Conservation (phyloP, 768 basidiomycete species). For the Tricholoma matsutake region DNA sequence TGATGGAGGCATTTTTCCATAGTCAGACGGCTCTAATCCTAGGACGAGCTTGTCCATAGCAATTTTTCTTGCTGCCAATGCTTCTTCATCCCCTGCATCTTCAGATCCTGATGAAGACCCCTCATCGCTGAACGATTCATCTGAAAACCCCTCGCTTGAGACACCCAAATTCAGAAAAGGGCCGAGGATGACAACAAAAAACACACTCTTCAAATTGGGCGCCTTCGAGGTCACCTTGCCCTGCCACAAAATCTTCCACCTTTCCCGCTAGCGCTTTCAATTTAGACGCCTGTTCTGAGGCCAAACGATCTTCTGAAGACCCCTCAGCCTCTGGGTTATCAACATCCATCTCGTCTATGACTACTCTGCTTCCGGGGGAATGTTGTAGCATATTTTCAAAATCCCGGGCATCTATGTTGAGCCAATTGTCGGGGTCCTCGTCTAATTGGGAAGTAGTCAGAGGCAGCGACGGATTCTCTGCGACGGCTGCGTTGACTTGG, state of each 20-base stretch:
- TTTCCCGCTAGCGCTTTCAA: slow-evolving; percentile 78
- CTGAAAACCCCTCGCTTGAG: slow-evolving; percentile 63
- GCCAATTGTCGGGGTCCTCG: slow-evolving; percentile 67
- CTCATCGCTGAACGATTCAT: slow-evolving; percentile 59
- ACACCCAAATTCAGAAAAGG: slow-evolving; percentile 4
- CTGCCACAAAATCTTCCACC: slow-evolving; percentile 89
- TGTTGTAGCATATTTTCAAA: slow-evolving; percentile 71
- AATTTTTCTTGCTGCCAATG: slow-evolving; percentile 45
- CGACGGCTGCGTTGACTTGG: slow-evolving; percentile 64
- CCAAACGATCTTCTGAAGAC: slow-evolving; percentile 46
- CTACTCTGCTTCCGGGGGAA: slow-evolving; percentile 21
- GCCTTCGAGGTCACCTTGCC: slow-evolving; percentile 85
- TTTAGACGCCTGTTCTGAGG: slow-evolving; percentile 63
- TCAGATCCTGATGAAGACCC: slow-evolving; percentile 47
- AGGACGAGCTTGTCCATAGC: slow-evolving; percentile 84
- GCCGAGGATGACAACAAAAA: not conserved
- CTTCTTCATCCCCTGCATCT: slow-evolving; percentile 32
- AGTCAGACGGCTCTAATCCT: slow-evolving; percentile 74
- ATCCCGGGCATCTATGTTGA: slow-evolving; percentile 72
- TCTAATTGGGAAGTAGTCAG: slow-evolving; percentile 25
- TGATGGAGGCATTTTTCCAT: slow-evolving; percentile 81
- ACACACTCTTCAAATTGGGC: slow-evolving; percentile 85
- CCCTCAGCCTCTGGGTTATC: slow-evolving; percentile 30
- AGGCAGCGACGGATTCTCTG: slow-evolving; percentile 31
- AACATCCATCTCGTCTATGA: slow-evolving; percentile 44